Conservation (phyloP, 1,284 basidiomycete genomes). For the Thelephora terrestris region DNA sequence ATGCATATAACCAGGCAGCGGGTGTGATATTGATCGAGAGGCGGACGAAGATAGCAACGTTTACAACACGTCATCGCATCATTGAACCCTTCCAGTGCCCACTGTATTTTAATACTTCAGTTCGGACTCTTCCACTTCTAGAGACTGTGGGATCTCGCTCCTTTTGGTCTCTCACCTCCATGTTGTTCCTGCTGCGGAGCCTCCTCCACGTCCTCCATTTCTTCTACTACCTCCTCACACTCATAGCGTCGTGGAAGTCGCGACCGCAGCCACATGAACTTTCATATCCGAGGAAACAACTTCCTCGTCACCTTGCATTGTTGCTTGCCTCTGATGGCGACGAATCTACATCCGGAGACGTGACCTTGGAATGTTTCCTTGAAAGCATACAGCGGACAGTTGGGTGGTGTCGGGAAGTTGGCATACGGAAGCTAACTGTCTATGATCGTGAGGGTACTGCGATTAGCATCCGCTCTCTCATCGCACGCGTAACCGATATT, state of each 20-base stretch:
- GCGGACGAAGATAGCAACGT: too few relatives aligned
- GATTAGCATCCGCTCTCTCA: too few relatives aligned
- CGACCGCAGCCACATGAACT: conserved; percentile 38
- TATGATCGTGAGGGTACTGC: conserved; percentile 57
- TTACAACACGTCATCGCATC: too few relatives aligned
- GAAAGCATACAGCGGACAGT: conserved; percentile 42
- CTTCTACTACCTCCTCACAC: conserved; percentile 38
- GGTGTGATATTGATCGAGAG: too few relatives aligned
- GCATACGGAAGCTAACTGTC: conserved; percentile 51
- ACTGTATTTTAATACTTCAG: too few relatives aligned
- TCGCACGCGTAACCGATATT: neutral
- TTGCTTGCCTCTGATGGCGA: conserved; percentile 37
- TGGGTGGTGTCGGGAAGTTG: conserved; percentile 47
- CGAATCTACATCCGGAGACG: conserved; percentile 18
- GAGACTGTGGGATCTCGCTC: neutral
- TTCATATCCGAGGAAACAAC: conserved; percentile 31
- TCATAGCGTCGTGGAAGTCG: conserved; percentile 31
- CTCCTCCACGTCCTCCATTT: conserved; percentile 45
- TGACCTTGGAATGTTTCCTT: conserved; percentile 33
- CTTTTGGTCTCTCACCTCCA: conserved; percentile 11
- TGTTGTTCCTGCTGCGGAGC: conserved; percentile 17
- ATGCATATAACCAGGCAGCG: too few relatives aligned
- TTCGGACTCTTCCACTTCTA: too few relatives aligned
- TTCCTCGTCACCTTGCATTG: conserved; percentile 56
- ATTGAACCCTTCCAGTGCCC: too few relatives aligned